phyloP scores from a whole-genome alignment of 352 stramenopile species.

The Pythium phragmiticola region DNA sequence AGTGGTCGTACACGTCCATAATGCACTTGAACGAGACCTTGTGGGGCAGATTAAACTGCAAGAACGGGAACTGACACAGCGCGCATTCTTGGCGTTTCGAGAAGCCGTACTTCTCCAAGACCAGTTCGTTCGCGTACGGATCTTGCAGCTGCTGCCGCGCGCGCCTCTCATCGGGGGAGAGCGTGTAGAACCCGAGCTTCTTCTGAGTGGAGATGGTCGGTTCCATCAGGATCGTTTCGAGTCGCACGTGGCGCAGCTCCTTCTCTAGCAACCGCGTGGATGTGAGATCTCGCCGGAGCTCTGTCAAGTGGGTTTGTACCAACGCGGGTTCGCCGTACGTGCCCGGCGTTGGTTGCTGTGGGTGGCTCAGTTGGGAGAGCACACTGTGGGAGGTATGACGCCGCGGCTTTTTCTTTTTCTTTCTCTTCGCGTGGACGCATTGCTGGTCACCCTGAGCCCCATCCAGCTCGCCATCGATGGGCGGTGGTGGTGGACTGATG shows the following conservation, averaged over 20 bases:
- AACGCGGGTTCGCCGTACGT: constrained; percentile 44
- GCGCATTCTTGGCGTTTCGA: constrained; percentile 61
- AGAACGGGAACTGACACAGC: constrained; percentile 54
- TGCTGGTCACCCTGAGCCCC: background rate
- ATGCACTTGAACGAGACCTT: constrained; percentile 78
- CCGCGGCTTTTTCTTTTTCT: constrained; percentile 24
- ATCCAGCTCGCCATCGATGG: background rate
- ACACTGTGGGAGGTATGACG: constrained; percentile 12
- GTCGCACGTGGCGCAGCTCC: constrained; percentile 47
- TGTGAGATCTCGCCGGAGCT: constrained; percentile 48
- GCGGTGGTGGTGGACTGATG: background rate
- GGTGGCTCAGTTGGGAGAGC: constrained; percentile 7
- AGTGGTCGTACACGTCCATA: constrained; percentile 68
- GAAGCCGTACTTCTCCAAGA: constrained; percentile 60
- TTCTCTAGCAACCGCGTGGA: constrained; percentile 45
- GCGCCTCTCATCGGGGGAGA: constrained; percentile 22
- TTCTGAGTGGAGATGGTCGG: constrained; percentile 22
- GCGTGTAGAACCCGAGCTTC: constrained; percentile 27
- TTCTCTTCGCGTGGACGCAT: constrained; percentile 23
- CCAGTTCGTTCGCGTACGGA: constrained; percentile 47
- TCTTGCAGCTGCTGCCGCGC: constrained; percentile 33
- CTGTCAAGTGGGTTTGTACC: constrained; percentile 35
- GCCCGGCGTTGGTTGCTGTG: constrained; percentile 19
- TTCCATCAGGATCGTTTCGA: constrained; percentile 37
- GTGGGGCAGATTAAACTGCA: constrained; percentile 60